Evolutionary conservation across 2,329 filamentous ascomycete genomes (phyloP), one percentile per base, ranked within the genome.

Genomic region (Penicillium sp.): DNA sequence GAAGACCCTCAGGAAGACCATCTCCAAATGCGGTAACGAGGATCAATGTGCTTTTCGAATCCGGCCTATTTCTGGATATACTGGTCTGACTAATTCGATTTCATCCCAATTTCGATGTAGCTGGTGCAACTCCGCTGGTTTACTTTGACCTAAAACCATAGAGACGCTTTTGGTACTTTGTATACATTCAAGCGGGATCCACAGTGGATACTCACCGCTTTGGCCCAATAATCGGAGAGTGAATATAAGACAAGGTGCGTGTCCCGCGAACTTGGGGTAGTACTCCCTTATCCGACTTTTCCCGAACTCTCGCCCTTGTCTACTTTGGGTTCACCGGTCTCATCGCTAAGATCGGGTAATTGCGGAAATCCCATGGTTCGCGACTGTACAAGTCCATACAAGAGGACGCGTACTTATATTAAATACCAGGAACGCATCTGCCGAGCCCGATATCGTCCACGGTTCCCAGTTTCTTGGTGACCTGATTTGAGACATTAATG

Each of bases 271-370:
- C 18, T 37, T 9, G 11, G 20, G 33, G 26, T 42, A 31, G 35
- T 27, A n/a, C 44, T 47, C 43, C 2, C 20, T 35, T 15, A 44
- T 45, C 66, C 69, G 66, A 23, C 15, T 63, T 68, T 46, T 57
- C 54, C 69, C 69, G 68, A 61, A 49, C 47, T 51, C 47, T 22
- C 53, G 50, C 45, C 49, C 15, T 64, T 69, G 67, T 61, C 67
- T 63, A 56, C 61, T 68, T 72, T 67, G 40, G 67, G 68, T 63
- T 71, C 69, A 72, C 69, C 69, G 69, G 51, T 42, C 42, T 56
- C 49, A 31, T 55, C 54, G 60, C 58, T 57, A 57, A 25, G 2
- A 4, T 68, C 67, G 68, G 68, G 54, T 25, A 43, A 58, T 57
- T 45, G 29, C 60, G 66, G 66, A 35, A 44, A 23, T 40, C 18